These are phyloP conservation scores for Xylaria sp. DNA, from an alignment of 2,329 filamentous ascomycete genomes.

Conservation along the genomic window DNA sequence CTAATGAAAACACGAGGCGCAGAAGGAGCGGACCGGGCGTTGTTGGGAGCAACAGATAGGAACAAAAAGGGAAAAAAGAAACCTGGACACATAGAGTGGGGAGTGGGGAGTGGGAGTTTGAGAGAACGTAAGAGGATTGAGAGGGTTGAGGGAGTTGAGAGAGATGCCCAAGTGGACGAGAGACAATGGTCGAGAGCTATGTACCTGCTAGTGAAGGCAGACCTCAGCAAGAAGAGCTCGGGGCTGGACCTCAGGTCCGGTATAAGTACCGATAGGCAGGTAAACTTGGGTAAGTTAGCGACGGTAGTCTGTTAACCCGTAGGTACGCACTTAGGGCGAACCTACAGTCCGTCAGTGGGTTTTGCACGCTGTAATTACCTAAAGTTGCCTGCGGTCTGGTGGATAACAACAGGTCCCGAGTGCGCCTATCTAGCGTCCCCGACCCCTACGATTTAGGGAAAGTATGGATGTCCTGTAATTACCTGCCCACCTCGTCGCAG, in stretches of 20 bases:
- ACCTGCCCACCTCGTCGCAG: background rate
- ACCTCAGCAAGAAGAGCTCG: background rate
- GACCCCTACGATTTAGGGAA: background rate
- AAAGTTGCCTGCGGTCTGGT: no score
- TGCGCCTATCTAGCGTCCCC: no score
- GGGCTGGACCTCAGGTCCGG: no score
- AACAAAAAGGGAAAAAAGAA: constrained; percentile 11
- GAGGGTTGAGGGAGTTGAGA: background rate
- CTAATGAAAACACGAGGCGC: constrained; percentile 15
- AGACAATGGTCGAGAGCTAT: background rate
- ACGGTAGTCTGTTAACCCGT: background rate
- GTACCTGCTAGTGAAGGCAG: background rate
- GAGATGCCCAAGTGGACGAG: constrained; percentile 3
- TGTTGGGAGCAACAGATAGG: constrained; percentile 13
- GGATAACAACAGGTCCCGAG: no score
- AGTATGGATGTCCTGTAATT: background rate
- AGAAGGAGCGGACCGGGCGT: constrained; percentile 19
- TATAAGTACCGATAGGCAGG: background rate
- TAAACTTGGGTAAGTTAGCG: background rate
- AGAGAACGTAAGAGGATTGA: background rate
- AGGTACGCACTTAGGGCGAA: background rate
- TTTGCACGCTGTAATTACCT: no score
- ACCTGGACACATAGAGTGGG: constrained; percentile 13
- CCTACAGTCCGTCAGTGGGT: no score
- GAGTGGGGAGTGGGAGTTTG: background rate